A percentile compares a stretch with the other conserved stretches of the same genome.
phyloP scores from a whole-genome alignment of 106 monocot species.

The Apostasia shenzhenica region DNA sequence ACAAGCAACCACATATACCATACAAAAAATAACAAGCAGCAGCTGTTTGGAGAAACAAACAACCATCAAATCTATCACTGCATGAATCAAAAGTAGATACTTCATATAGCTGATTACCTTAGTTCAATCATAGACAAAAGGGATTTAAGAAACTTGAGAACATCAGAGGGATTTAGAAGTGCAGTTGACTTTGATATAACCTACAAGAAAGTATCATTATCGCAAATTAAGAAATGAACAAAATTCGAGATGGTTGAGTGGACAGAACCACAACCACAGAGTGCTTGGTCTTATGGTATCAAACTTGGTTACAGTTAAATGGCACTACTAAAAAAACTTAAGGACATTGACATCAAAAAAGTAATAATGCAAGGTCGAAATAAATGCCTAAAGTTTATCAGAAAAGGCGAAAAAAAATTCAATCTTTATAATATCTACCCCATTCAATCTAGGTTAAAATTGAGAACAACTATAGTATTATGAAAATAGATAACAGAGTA shows the following conservation, averaged over 20 bases:
- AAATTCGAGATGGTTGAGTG: not conserved
- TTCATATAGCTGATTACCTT: slow-evolving; percentile 42
- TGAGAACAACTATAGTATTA: no score
- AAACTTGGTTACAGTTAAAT: not conserved
- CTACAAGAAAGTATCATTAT: slow-evolving; percentile 29
- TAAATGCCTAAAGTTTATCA: no score
- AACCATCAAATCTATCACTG: not conserved
- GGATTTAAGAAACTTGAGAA: slow-evolving; percentile 72
- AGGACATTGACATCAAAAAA: not conserved
- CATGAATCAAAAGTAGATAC: not conserved
- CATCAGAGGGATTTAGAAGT: slow-evolving; percentile 75
- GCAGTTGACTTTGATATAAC: slow-evolving; percentile 77
- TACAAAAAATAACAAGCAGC: no score
- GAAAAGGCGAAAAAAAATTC: no score
- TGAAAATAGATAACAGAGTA: no score
- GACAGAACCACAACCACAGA: not conserved
- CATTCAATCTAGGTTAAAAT: no score
- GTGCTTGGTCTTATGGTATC: not conserved
- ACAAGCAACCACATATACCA: no score
- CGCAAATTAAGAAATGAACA: not conserved
- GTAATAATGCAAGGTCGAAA: no score
- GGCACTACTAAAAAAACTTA: not conserved
- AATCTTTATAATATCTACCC: no score
- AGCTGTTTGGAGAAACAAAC: not conserved
- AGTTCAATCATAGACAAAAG: slow-evolving; percentile 60